Evolutionary conservation across 176 grass and related monocot species (phyloP).

Genomic region (Tillandsia leiboldiana): DNA sequence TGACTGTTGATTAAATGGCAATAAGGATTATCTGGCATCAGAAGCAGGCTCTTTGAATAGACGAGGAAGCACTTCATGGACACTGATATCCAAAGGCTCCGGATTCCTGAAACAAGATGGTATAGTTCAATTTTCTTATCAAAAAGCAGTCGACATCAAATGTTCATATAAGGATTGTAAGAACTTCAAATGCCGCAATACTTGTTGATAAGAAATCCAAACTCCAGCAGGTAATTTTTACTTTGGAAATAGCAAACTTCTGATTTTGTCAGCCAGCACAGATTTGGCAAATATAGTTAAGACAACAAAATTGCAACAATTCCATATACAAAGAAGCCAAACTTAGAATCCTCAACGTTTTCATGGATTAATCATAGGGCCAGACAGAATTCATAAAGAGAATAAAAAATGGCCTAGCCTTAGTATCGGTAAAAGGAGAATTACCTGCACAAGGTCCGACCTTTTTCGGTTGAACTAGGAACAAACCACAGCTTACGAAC

Average conservation of each 20-base stretch:
- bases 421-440: neutral
- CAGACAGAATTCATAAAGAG: neutral
- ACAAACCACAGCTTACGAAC: constrained; percentile 81
- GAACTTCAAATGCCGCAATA: neutral
- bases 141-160: neutral
- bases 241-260: neutral
- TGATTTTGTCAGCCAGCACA: neutral
- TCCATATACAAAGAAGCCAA: neutral
- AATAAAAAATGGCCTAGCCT: neutral
- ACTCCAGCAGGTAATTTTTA: neutral
- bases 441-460: constrained; percentile 76
- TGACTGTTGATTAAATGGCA: neutral
- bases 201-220: neutral
- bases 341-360: neutral
- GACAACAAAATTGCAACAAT: constrained; percentile 8
- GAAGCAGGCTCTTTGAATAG: constrained; percentile 50
- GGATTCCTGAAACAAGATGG: constrained; percentile 50
- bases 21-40: constrained; percentile 6
- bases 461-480: constrained; percentile 68
- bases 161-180: neutral
- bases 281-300: constrained; percentile 12
- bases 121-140: neutral
- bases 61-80: constrained; percentile 75
- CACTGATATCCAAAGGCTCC: constrained; percentile 66
- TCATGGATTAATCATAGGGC: neutral